Evolutionary conservation across 2,329 filamentous ascomycete genomes (phyloP).

Genomic region (Diaporthe citriasiana): DNA sequence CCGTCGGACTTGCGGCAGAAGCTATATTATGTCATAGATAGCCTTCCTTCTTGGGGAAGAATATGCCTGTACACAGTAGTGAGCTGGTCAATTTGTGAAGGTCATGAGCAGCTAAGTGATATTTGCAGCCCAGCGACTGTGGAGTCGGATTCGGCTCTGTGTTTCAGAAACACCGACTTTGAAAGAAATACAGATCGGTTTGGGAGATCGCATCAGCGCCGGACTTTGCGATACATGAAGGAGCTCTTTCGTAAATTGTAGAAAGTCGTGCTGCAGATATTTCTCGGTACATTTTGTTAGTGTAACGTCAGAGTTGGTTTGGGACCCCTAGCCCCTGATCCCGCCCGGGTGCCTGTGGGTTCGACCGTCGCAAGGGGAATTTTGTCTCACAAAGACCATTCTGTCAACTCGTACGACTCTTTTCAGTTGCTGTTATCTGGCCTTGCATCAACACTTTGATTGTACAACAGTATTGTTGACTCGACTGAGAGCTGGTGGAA

Average conservation of each 20-base stretch:
- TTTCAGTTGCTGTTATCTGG: not conserved
- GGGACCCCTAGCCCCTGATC: constrained; percentile 15
- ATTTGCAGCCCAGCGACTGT: not conserved
- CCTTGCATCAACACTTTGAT: not conserved
- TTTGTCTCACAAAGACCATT: not conserved
- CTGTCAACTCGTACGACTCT: not conserved
- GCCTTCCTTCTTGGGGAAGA: not conserved
- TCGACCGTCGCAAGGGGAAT: not conserved
- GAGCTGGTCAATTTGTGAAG: not conserved
- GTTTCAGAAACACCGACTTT: too few relatives aligned
- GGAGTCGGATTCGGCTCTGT: not conserved
- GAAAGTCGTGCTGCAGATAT: not conserved
- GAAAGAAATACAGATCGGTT: not conserved
- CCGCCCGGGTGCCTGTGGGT: not conserved
- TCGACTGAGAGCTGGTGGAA: not conserved
- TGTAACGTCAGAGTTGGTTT: not conserved
- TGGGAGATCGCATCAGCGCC: not conserved
- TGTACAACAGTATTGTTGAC: not conserved
- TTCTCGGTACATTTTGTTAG: not conserved
- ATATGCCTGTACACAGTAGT: not conserved
- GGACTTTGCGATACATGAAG: not conserved
- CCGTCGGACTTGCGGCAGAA: not conserved
- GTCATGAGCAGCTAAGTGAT: not conserved
- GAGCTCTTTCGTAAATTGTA: not conserved
- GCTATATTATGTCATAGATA: not conserved